Conservation (phyloP, 805 yeast genomes). For the Cyberlindnera suaveolens region DNA sequence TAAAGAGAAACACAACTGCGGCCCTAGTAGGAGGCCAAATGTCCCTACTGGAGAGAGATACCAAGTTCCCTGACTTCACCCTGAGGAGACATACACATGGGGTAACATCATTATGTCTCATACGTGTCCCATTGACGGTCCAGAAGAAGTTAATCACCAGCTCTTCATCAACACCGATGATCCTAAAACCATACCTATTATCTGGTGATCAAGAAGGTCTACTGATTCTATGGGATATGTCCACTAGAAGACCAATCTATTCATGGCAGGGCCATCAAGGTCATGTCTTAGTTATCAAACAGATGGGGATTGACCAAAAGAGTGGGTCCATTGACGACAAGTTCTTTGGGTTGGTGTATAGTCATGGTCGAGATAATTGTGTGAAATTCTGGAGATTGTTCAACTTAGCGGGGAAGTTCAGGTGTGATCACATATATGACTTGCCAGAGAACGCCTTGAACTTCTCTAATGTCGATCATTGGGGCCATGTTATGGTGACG, state of each 20-base stretch:
- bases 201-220: constrained; percentile 14
- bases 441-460: constrained; percentile 72
- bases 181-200: constrained; percentile 11
- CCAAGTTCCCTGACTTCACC: constrained; percentile 10
- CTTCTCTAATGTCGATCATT: constrained; percentile 56
- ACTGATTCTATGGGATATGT: constrained; percentile 42
- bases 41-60: constrained; percentile 5
- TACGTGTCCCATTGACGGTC: constrained; percentile 9
- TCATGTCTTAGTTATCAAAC: constrained; percentile 43
- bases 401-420: constrained; percentile 4
- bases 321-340: constrained; percentile 11
- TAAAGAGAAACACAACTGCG: neutral
- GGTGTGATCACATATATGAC: constrained; percentile 27
- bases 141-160: neutral
- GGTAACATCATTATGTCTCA: constrained; percentile 1
- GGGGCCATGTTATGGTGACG: constrained; percentile 34
- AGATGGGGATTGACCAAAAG: constrained; percentile 28
- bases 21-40: neutral
- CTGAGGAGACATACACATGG: constrained; percentile 13
- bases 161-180: neutral
- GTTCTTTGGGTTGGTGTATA: constrained; percentile 39
- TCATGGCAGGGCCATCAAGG: constrained; percentile 57
- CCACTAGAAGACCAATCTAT: constrained; percentile 46
- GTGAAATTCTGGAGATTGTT: constrained; percentile 40
- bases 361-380: constrained; percentile 65